Conservation (phyloP, 495 filamentous ascomycete species). For the Neohortaea acidophila region DNA sequence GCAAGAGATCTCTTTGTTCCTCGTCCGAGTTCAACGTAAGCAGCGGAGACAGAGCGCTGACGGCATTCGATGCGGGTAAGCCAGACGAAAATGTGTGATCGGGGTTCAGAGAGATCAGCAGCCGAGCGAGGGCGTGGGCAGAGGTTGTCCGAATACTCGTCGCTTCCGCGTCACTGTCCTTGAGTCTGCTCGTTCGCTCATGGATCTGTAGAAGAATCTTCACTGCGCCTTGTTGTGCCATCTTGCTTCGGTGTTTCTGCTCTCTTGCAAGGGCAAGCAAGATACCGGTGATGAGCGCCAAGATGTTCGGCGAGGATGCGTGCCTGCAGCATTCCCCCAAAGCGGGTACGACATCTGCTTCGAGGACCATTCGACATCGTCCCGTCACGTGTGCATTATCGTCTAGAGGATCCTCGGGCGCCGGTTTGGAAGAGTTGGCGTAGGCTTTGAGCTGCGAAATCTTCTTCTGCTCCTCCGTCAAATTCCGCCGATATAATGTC, state of each 20-base stretch:
- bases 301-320: constrained; percentile 42
- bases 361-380: constrained; percentile 63
- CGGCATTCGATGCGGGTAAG: constrained; percentile 55
- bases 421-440: constrained; percentile 59
- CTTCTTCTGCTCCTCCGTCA: constrained; percentile 82
- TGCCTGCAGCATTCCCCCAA: constrained; percentile 57
- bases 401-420: constrained; percentile 50
- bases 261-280: constrained; percentile 59
- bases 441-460: constrained; percentile 84
- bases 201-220: constrained; percentile 63
- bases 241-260: constrained; percentile 51
- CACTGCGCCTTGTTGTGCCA: constrained; percentile 83
- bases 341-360: constrained; percentile 56
- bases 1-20: constrained; percentile 56
- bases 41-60: constrained; percentile 62
- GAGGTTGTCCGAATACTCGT: constrained; percentile 41
- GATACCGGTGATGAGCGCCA: constrained; percentile 56
- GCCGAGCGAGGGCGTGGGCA: constrained; percentile 78
- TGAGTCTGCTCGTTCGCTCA: constrained; percentile 23
- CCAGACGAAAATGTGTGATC: constrained; percentile 68
- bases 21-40: constrained; percentile 38
- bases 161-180: constrained; percentile 29
- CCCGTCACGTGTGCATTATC: constrained; percentile 56
- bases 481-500: constrained; percentile 59
- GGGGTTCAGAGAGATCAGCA: constrained; percentile 81